Evolutionary conservation across 1,284 basidiomycete genomes (phyloP).

Genomic region (Naganishia albida): DNA sequence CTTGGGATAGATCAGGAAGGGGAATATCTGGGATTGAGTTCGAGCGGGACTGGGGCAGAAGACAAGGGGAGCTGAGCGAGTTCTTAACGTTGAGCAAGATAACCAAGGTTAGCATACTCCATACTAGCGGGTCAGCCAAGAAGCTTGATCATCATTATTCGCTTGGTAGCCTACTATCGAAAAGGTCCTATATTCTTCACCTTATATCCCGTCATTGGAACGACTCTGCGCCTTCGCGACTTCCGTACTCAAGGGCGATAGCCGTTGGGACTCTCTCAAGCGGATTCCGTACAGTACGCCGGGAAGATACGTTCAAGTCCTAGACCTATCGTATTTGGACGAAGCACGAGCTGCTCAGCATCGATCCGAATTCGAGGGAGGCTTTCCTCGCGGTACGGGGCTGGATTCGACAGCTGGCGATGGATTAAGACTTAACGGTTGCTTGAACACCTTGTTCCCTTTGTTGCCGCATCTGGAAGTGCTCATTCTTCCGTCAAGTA

Average conservation of each 20-base stretch:
- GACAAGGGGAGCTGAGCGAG: neutral
- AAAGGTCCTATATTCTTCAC: conserved; percentile 12
- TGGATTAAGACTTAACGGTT: conserved; percentile 25
- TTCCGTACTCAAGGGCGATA: conserved; percentile 25
- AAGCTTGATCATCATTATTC: neutral
- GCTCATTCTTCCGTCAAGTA: conserved; percentile 25
- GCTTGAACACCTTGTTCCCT: conserved; percentile 27
- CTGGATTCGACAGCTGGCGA: conserved; percentile 5
- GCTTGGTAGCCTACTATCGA: conserved; percentile 9
- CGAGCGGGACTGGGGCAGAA: neutral
- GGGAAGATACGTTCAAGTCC: conserved; percentile 27
- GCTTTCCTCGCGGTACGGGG: neutral
- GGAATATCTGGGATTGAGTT: neutral
- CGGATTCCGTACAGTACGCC: conserved; percentile 31
- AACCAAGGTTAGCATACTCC: conserved; percentile 11
- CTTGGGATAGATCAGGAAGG: neutral
- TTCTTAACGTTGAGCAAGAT: conserved; percentile 13
- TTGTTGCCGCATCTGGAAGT: conserved; percentile 25
- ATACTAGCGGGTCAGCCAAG: neutral
- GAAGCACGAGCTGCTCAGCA: neutral
- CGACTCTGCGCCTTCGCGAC: conserved; percentile 17
- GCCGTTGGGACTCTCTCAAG: conserved; percentile 31
- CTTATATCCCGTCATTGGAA: conserved; percentile 7
- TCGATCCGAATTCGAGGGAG: neutral
- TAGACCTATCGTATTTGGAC: conserved; percentile 27